Evolutionary conservation across 805 yeast genomes (phyloP), one percentile per base, ranked within the genome.

Genomic region (Grigorovia yakushimaensis): DNA sequence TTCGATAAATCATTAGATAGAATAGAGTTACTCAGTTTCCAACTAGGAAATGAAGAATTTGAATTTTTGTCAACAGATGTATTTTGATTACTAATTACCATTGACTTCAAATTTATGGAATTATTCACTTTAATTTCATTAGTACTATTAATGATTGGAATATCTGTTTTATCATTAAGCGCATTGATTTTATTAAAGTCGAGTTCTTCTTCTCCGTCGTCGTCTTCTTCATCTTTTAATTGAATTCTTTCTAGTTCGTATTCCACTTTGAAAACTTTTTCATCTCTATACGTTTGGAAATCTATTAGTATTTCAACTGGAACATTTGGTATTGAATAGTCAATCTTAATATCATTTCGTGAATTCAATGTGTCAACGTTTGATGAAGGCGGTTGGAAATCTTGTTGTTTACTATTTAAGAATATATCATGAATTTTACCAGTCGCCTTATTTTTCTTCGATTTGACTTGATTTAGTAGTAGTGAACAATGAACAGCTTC

Each of bases 281-380:
- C 24, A 30, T 57, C 61, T 22, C 48, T 37, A 35, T 54, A 52
- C 6, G 51, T 49, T 20, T 49, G 43, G 7, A 58, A 49, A n/a
- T 56, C 59, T 2, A 59, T 49, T 18, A 57, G 38, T 11, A 54
- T 36, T 23, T 51, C 50, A 21, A 58, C 47, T 19, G 62, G 61
- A 4, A 60, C 47, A 45, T 60, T 54, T 10, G 58, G 57, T n/a
- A 49, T 46, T 3, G 44, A 37, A 41, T 45, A 51, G n/a, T 49
- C 49, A n/a, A 47, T 30, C 8, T 36, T 43, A 7, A 17, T 22
- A n/a, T 39, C 40, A 17, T 2, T 18, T 17, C 24, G 15, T 22
- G 23, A 19, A 17, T 20, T 36, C 2, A 5, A 18, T 22, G 42
- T 15, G 15, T 39, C 42, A 22, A 19, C 8, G 5, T 5, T 11